A percentile compares a stretch with the other conserved stretches of the same genome.
Conservation (phyloP, 2,329 filamentous ascomycete species). For the Claviceps maximensis region DNA sequence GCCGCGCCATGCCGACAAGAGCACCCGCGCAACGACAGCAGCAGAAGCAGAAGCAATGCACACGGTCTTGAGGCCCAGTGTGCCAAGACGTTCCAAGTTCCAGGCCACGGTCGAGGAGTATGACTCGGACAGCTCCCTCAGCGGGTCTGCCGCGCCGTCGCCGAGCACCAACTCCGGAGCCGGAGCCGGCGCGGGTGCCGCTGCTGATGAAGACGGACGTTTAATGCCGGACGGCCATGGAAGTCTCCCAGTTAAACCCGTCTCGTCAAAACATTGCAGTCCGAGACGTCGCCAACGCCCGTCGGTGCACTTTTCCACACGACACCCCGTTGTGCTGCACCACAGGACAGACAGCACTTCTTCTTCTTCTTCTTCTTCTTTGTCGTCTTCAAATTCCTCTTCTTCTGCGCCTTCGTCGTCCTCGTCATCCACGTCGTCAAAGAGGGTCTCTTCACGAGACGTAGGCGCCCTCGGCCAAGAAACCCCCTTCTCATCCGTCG, state of each 20-base stretch:
- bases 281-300: conserved; percentile 11
- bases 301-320: conserved; percentile 20
- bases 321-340: conserved; percentile 14
- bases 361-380: background rate
- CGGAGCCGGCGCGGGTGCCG: too few relatives aligned
- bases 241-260: background rate
- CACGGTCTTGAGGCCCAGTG: background rate
- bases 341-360: conserved; percentile 5
- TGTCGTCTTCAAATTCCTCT: background rate
- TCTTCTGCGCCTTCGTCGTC: background rate
- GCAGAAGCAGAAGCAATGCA: background rate
- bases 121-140: conserved; percentile 1
- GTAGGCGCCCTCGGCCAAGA: background rate
- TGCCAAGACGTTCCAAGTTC: background rate
- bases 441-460: background rate
- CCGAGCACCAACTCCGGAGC: too few relatives aligned
- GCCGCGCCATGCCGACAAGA: background rate
- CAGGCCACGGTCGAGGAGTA: conserved; percentile 13
- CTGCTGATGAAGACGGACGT: background rate
- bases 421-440: background rate
- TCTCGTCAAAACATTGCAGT: conserved; percentile 5
- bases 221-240: background rate
- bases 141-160: background rate
- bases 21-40: background rate
- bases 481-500: conserved; percentile 20